These are phyloP conservation scores for Epichloe baconii DNA, from an alignment of 2,329 filamentous ascomycete species.

Conservation along the genomic window DNA sequence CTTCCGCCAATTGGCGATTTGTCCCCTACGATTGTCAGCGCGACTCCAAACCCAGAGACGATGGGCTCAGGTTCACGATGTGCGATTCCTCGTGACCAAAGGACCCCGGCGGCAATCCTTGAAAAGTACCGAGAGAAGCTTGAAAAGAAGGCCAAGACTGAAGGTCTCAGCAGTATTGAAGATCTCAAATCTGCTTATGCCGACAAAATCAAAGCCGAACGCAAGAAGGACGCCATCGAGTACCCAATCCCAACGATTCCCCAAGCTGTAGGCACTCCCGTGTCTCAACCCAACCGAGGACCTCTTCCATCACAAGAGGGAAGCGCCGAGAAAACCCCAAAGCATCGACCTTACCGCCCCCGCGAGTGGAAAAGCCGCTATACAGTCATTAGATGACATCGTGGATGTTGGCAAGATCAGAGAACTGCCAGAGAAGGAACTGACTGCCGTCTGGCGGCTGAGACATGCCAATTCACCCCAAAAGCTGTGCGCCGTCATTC, in stretches of 20 bases:
- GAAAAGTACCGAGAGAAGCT: constrained; percentile 87
- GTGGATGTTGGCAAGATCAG: constrained; percentile 71
- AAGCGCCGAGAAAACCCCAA: constrained; percentile 11
- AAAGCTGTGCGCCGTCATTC: constrained; percentile 75
- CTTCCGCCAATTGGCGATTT: constrained; percentile 32
- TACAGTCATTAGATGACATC: constrained; percentile 37
- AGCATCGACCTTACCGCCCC: neutral
- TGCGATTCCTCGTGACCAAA: constrained; percentile 78
- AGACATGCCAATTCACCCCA: constrained; percentile 61
- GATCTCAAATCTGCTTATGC: constrained; percentile 72
- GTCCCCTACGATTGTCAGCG: constrained; percentile 19
- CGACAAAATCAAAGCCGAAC: constrained; percentile 64
- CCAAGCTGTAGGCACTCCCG: constrained; percentile 22
- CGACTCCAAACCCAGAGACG: constrained; percentile 48
- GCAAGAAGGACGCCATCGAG: constrained; percentile 50
- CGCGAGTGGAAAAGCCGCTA: constrained; percentile 8
- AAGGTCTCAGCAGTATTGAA: constrained; percentile 57
- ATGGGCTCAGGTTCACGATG: constrained; percentile 86
- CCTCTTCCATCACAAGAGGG: constrained; percentile 13
- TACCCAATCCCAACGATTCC: constrained; percentile 23
- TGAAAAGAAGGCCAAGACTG: constrained; percentile 61
- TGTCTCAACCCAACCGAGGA: constrained; percentile 22
- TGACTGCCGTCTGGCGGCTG: constrained; percentile 81
- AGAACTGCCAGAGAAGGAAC: constrained; percentile 62
- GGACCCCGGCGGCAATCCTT: constrained; percentile 50